phyloP scores from a whole-genome alignment of 192 early-diverging fungal species.

The Umbelopsis sp. region DNA sequence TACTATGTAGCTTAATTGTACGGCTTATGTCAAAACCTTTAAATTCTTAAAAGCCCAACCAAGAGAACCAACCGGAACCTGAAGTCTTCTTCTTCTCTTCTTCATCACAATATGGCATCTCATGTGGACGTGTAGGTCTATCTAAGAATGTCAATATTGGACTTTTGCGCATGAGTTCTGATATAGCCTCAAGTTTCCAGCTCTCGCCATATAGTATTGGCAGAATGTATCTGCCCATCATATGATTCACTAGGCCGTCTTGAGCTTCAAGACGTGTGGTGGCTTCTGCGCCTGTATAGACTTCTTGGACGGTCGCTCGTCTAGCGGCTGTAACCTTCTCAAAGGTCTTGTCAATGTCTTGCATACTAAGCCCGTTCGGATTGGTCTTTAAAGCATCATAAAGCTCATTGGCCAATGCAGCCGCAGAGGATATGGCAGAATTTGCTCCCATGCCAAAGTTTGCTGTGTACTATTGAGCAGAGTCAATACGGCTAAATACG shows the following conservation, averaged over 20 bases:
- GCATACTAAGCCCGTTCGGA: background rate
- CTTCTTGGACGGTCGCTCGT: background rate
- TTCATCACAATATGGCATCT: background rate
- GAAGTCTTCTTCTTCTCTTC: too few species aligned
- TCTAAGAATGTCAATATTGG: slow-evolving; percentile 2
- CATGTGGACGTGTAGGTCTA: background rate
- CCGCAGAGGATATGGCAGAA: background rate
- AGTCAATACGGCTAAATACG: background rate
- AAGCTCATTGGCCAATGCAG: background rate
- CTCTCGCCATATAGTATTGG: background rate
- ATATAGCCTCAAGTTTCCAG: background rate
- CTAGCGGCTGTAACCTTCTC: background rate
- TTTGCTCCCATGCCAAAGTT: slow-evolving; percentile 12
- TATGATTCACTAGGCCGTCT: background rate
- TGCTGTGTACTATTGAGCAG: background rate
- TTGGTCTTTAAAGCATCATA: background rate
- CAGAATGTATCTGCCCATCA: background rate
- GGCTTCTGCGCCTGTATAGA: background rate
- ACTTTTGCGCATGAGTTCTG: background rate
- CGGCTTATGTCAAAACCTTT: background rate
- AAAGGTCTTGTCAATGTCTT: background rate
- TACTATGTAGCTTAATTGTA: too few species aligned
- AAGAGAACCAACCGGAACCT: background rate
- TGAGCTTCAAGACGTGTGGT: background rate
- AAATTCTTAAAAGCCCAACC: background rate